phyloP scores from a whole-genome alignment of 2,329 filamentous ascomycete genomes.

The Fusarium setosum region DNA sequence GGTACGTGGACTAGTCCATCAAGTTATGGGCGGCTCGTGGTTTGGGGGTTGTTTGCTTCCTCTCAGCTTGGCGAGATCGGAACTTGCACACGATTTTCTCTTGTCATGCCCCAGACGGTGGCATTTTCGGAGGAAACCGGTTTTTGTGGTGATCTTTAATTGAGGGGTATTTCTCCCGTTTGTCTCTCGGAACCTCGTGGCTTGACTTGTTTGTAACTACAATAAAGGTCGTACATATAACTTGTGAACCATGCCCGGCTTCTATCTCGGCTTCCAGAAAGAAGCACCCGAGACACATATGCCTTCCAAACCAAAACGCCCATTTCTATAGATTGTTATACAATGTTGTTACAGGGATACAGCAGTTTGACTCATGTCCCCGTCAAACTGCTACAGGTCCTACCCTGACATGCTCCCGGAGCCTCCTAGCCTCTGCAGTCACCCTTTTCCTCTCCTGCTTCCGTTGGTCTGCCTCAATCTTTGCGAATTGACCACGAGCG shows the following conservation, averaged over 20 bases:
- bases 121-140: constrained; percentile 18
- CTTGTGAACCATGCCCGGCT: background rate
- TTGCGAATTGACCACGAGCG: constrained; percentile 72
- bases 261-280: constrained; percentile 20
- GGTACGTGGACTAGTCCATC: background rate
- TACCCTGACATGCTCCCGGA: constrained; percentile 65
- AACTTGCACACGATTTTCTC: constrained; percentile 8
- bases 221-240: constrained; percentile 4
- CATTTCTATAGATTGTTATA: constrained; percentile 20
- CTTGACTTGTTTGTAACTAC: constrained; percentile 5
- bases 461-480: constrained; percentile 63
- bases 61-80: constrained; percentile 2
- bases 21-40: background rate
- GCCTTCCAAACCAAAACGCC: constrained; percentile 15
- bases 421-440: constrained; percentile 52
- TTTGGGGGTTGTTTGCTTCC: constrained; percentile 10
- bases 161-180: too few relatives aligned
- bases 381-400: constrained; percentile 56
- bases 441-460: constrained; percentile 54
- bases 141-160: too few relatives aligned
- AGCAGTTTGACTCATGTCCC: constrained; percentile 8
- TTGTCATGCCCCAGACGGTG: background rate
- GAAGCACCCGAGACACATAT: constrained; percentile 2
- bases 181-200: constrained; percentile 6
- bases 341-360: constrained; percentile 22